Evolutionary conservation across 2,329 filamentous ascomycete species (phyloP).

Genomic region (Aspergillus clavatus): DNA sequence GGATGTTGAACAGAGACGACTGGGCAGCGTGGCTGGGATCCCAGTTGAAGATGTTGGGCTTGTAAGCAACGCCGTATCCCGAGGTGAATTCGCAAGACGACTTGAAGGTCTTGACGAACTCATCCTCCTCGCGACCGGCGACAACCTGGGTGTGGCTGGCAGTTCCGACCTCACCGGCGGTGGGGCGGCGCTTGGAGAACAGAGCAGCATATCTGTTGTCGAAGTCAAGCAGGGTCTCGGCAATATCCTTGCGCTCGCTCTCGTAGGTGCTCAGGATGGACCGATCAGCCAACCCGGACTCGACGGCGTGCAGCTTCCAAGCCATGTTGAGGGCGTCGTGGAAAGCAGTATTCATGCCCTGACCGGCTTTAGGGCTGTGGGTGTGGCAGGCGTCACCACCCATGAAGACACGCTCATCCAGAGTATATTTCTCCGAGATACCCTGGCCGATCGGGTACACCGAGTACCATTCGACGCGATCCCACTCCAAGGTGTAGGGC

Average conservation of each 20-base stretch:
- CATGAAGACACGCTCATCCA: conserved; percentile 63
- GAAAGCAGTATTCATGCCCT: conserved; percentile 60
- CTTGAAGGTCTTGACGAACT: conserved; percentile 87
- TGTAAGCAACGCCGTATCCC: conserved; percentile 84
- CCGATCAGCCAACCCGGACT: conserved; percentile 71
- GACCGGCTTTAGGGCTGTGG: conserved; percentile 60
- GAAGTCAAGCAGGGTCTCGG: conserved; percentile 78
- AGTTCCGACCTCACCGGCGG: conserved; percentile 65
- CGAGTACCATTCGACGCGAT: conserved; percentile 62
- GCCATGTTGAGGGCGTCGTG: conserved; percentile 75
- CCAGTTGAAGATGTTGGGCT: conserved; percentile 81
- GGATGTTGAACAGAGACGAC: conserved; percentile 64
- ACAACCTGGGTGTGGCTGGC: conserved; percentile 46
- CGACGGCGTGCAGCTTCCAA: conserved; percentile 93
- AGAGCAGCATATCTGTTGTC: conserved; percentile 86
- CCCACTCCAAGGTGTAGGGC: conserved; percentile 59
- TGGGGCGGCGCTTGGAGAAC: conserved; percentile 74
- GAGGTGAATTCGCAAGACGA: conserved; percentile 87
- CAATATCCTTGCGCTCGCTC: conserved; percentile 75
- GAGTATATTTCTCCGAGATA: conserved; percentile 60
- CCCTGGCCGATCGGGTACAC: conserved; percentile 63
- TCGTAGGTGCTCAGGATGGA: conserved; percentile 80
- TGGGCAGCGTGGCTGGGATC: conserved; percentile 65
- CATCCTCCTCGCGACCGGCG: conserved; percentile 48
- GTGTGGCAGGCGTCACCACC: conserved; percentile 62